These are phyloP conservation scores for Sorghum bicolor DNA, from an alignment of 176 grass and related monocot species.

Conservation along the genomic window DNA sequence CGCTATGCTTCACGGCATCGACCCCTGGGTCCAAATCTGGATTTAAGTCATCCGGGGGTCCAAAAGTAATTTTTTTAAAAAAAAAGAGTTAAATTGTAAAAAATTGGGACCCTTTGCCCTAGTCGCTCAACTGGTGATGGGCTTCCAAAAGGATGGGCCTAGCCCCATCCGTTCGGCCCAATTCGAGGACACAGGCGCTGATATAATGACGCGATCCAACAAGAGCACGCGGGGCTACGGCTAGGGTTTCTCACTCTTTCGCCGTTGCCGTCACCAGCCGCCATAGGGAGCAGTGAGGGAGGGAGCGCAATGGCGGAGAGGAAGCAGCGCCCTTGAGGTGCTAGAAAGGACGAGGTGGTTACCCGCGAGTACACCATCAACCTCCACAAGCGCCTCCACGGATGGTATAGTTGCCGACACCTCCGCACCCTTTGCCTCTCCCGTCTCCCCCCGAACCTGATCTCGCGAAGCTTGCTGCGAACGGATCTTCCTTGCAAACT, in stretches of 20 bases:
- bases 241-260: background rate
- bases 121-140: background rate
- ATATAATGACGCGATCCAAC: slow-evolving; percentile 9
- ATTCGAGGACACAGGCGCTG: background rate
- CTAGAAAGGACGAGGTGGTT: slow-evolving; percentile 44
- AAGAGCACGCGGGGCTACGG: background rate
- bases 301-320: slow-evolving; percentile 29
- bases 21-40: no score
- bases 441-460: background rate
- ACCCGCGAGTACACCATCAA: slow-evolving; percentile 69
- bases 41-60: no score
- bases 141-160: background rate
- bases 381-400: slow-evolving; percentile 74
- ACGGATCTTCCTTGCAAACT: background rate
- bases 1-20: no score
- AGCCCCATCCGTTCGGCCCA: background rate
- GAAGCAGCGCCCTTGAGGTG: background rate
- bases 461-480: background rate
- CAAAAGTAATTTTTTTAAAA: no score
- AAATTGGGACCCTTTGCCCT: no score
- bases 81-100: no score
- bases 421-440: background rate
- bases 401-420: slow-evolving; percentile 32
- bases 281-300: background rate
- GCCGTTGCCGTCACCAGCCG: background rate